Base-by-base conservation (phyloP, 805 yeast genomes). In the Candida bentonensis region DNA sequence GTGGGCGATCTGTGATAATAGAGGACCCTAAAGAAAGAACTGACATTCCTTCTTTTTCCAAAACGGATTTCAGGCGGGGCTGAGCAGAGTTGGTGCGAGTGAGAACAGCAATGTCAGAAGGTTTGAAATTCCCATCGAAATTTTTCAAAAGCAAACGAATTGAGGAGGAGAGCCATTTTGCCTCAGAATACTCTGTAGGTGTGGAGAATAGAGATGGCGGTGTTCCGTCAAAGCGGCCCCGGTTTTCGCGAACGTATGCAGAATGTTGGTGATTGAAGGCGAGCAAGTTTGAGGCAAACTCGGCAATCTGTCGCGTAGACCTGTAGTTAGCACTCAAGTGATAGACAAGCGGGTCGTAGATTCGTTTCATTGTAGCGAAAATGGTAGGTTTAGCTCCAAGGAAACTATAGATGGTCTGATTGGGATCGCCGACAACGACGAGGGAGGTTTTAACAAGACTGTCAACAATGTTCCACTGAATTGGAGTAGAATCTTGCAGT, bases 371-470 rank as follows among this genome's bases (percentile, higher is more conserved):
- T 9, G 20, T 15, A 7, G 7, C 63, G 53, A 88, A 84, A 53
- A 83, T 86, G 15, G 66, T 63, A 1, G 80, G 68, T 27, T 77
- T 76, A 0, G 96, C 96, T 53, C 81, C 78, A 48, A 97, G 67
- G 53, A 89, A 89, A 0, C 81, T 86, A 59, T 92, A 89, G 21
- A 89, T 89, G 55, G 94, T 80, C 61, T 89, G 98, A 60, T 92
- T 96, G 0, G 96, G 95, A 57, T 89, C 98, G 1, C 98, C 98
- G 1, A 89, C 96, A 1, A 87, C 79, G 0, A 96, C 84, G 7
- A 89, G 43, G 39, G 49, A 41, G 22, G 50, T 28, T 7, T 42
- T 15, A 0, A 78, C 68, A 25, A 82, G 61, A 2, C 66, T 62
- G 49, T 71, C 71, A 68, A 86, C 72, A 40, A 92, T 64, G 44